Evolutionary conservation across 2,329 filamentous ascomycete genomes (phyloP).

Genomic region (Fusarium torreyae): DNA sequence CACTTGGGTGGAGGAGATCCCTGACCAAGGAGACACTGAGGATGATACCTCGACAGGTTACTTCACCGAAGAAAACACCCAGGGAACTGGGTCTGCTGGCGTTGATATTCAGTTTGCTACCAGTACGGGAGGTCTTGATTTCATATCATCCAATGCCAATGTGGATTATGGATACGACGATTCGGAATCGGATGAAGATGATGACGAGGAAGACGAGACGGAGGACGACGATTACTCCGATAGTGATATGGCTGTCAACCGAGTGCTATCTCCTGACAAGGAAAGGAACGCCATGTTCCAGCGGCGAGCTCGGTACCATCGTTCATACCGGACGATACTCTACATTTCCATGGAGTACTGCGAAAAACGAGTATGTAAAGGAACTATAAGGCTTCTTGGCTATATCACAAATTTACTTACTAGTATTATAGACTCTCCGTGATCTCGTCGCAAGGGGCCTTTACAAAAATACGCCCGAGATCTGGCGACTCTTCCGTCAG

Average conservation of each 20-base stretch:
- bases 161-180: constrained; percentile 81
- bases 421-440: constrained; percentile 75
- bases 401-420: constrained; percentile 10
- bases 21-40: constrained; percentile 68
- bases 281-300: constrained; percentile 51
- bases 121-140: constrained; percentile 88
- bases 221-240: constrained; percentile 63
- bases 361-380: constrained; percentile 79
- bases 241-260: constrained; percentile 52
- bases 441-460: constrained; percentile 87
- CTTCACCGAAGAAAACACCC: constrained; percentile 57
- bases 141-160: constrained; percentile 88
- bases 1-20: constrained; percentile 88
- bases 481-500: constrained; percentile 93
- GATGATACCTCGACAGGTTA: constrained; percentile 69
- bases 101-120: constrained; percentile 72
- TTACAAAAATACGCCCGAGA: constrained; percentile 80
- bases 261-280: constrained; percentile 51
- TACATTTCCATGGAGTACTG: constrained; percentile 99
- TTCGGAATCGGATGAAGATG: constrained; percentile 61
- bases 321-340: constrained; percentile 78
- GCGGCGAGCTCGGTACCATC: constrained; percentile 59
- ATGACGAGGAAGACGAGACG: constrained; percentile 63
- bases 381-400: no score
- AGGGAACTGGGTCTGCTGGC: constrained; percentile 58